phyloP scores from a whole-genome alignment of 208 protist genomes.

The Crithidia sp. region DNA sequence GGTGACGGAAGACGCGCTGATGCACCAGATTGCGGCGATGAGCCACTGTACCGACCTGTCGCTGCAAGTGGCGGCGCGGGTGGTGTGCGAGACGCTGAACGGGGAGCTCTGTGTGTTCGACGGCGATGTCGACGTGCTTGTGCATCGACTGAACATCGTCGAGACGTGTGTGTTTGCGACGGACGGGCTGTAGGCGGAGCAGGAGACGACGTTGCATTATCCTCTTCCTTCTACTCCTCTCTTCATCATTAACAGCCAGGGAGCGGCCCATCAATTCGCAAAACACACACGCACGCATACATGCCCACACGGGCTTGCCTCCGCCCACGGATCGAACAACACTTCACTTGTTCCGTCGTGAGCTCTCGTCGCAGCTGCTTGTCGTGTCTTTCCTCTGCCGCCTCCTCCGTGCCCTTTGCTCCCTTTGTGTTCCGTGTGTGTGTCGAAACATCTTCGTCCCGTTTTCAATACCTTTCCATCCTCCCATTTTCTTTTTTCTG shows the following conservation, averaged over 20 bases:
- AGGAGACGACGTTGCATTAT: background rate
- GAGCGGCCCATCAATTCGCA: too few species aligned
- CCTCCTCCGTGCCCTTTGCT: background rate
- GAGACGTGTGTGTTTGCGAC: slow-evolving; percentile 15
- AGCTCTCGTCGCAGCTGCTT: background rate
- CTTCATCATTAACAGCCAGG: too few species aligned
- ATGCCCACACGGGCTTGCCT: background rate
- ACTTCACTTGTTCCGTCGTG: background rate
- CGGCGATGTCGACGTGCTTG: slow-evolving; percentile 29
- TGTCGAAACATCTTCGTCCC: too few species aligned
- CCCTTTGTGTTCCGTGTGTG: background rate
- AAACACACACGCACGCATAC: background rate
- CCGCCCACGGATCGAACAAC: too few species aligned
- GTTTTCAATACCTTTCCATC: background rate
- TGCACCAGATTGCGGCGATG: slow-evolving; percentile 22
- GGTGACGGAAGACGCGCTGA: slow-evolving; percentile 24
- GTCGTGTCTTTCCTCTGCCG: background rate
- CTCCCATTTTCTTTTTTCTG: slow-evolving; percentile 5
- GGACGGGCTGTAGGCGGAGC: background rate
- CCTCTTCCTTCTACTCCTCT: too few species aligned
- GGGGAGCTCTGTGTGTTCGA: slow-evolving; percentile 38
- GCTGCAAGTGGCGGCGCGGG: slow-evolving; percentile 35
- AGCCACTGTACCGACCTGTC: slow-evolving; percentile 32
- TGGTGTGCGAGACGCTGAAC: slow-evolving; percentile 45
- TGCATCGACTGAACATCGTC: slow-evolving; percentile 35